Base-by-base conservation (phyloP, 2,329 filamentous ascomycete genomes). In the Hymenoscyphus infarciens region DNA sequence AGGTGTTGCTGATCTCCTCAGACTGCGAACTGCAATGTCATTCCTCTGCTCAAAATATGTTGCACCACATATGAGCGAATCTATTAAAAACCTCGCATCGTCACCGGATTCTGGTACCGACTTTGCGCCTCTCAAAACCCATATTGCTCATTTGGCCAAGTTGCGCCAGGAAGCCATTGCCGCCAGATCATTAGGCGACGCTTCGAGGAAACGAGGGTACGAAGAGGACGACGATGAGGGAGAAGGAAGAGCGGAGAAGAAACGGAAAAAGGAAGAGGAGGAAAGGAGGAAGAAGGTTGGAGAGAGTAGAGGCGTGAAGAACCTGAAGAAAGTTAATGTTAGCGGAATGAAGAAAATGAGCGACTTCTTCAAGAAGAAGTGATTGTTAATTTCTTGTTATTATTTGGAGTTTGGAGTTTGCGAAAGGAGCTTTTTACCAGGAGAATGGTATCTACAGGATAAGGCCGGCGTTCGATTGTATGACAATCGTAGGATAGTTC, bases 271-370 rank as follows among this genome's bases (percentile, higher is more conserved):
- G 77, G 92, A 97, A 58, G 94, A 97, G 65, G 93, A 97, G 63
- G 93, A 97, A 63, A 90, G 88, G 78, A 88, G 86, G 75, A 93
- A 88, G 77, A 93, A 96, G 78, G 85, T 84, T 2, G 81, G 80
- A 27, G 84, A 91, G 77, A 95, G 90, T 66, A 82, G 87, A 31
- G 93, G 86, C 0, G 86, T 97, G 1, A 88, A 87, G 73, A 84
- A 93, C 56, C 75, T 99, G 72, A 90, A 90, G 75, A 99, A 98
- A 78, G 94, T 93, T 56, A 90, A 98, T 77, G 93, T 89, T 0
- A 85, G 78, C 25, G 95, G 95, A 1, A 99, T 99, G 95, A 95
- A 90, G 83, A 99, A 98, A 80, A 84, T 99, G 84, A 97, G 91
- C 74, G 85, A 88, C 65, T 99, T 99, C 78, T 99, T 99, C 76